phyloP scores from a whole-genome alignment of 345 rosid genomes.

The Camelina hispida region DNA sequence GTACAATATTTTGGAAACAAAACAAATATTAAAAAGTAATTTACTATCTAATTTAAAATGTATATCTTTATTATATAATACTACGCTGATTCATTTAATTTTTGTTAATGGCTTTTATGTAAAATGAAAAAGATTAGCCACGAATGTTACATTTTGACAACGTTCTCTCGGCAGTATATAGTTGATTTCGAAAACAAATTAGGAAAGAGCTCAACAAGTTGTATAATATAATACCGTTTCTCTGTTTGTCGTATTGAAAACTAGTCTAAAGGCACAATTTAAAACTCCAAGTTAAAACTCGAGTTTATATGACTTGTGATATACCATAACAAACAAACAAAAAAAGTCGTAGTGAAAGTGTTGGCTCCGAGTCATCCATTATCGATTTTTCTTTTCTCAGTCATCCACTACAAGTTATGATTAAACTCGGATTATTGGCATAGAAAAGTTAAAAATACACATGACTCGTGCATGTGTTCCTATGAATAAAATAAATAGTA shows the following conservation, averaged over 20 bases:
- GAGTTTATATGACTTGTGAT: neutral
- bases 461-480: constrained; percentile 8
- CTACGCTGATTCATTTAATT: neutral
- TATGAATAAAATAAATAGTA: neutral
- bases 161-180: neutral
- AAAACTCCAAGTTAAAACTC: neutral
- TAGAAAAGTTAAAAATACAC: neutral
- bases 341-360: constrained; percentile 13
- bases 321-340: neutral
- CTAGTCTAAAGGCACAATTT: neutral
- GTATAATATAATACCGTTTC: neutral
- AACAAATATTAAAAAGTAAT: too few species aligned
- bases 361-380: constrained; percentile 28
- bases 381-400: neutral
- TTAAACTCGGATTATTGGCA: neutral
- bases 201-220: neutral
- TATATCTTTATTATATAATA: too few species aligned
- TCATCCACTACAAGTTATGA: neutral
- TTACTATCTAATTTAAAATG: too few species aligned
- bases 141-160: neutral
- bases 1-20: too few species aligned
- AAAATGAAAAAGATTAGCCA: neutral
- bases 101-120: neutral
- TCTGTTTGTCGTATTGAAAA: neutral
- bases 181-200: neutral